Evolutionary conservation across 2,329 filamentous ascomycete genomes (phyloP), one percentile per base, ranked within the genome.

Genomic region (Trichoderma breve): DNA sequence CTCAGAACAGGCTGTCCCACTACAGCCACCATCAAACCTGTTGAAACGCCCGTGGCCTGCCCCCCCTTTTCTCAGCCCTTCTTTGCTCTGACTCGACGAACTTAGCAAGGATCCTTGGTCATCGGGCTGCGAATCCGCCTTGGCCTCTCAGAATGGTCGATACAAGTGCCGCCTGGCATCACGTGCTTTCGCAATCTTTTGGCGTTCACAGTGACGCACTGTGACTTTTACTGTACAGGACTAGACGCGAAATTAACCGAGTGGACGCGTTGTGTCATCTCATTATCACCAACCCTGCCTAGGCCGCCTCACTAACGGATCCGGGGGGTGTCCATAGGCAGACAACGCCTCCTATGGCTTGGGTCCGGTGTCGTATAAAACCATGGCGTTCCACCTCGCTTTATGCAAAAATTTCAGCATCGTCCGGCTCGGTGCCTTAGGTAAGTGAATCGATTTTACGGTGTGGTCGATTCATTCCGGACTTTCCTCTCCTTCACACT

Each of bases 371-470:
- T 64, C 70, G 34, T 78, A 76, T 76, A 76, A 75, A 77, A 63
- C 60, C 47, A 57, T 58, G 70, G 74, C 72, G 36, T 71, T 70
- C 73, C 68, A 66, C 73, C 73, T 71, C 71, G 47, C 75, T 58
- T 71, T 36, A 26, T 43, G 73, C 69, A 73, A 70, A 64, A 70
- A 74, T 74, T 63, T 72, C 73, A 66, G 71, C 72, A 63, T 53
- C 64, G 58, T 73, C 61, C 60, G 69, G 71, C 69, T 76, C 75
- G 74, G 74, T 75, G 75, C 79, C 77, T 77, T 74, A 80, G 79
- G 80, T 81, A 82, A 76, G 80, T 80, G 75, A 43, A 88, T 86
- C 86, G 88, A 87, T 70, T 76, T 75, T 75, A 83, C 83, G 78
- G 47, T 55, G 53, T 61, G 73, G 73, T 57, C 63, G 66, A 73